Evolutionary conservation across 139 green algal species (phyloP), one percentile per base, ranked within the genome.

Genomic region (Eudorina sp.): DNA sequence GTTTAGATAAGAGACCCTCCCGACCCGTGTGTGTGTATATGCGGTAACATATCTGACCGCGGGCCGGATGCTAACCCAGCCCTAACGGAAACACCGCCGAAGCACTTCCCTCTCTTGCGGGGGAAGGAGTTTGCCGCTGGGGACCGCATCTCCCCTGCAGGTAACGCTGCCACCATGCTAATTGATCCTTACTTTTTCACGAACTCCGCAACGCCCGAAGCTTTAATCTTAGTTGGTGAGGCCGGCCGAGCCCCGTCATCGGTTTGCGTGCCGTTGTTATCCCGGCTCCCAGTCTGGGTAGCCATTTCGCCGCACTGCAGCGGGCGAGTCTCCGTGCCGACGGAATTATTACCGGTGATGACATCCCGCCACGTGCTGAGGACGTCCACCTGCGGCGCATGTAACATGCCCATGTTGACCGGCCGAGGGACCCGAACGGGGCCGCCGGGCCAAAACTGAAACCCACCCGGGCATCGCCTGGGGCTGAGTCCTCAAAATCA

Each of bases 181-280:
- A n/a, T n/a, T n/a, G n/a, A 27, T 16, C 40, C 68, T 81, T 41
- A 89, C 70, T 70, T 75, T 11, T 60, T 41, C 0, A 89, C 40
- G 55, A 89, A 89, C 8, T 74, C 72, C 4, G 53, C 53, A 4
- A 89, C 8, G 3, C 60, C 85, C 5, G 74, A 64, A 4, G 43
- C 64, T n/a, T 85, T 31, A 1, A 73, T 29, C 27, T 90, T 86
- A 14, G 53, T 53, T 36, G 53, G 53, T 29, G 77, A 53, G 8
- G 84, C 23, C n/a, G 58, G 53, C 4, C 21, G 38, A 3, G 21
- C 55, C 43, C 29, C 43, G 25, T 78, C 46, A 4, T 85, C 85
- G 21, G 85, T 90, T n/a, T 90, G 85, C 27, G 58, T 74, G n/a
- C 60, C 85, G n/a, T 74, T 45, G 25, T 36, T 62, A 25, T 40